Percentiles rank a stretch among this genome's conserved stretches.
Conservation (phyloP, 2,329 filamentous ascomycete species). For the Lachnum nothofagi region DNA sequence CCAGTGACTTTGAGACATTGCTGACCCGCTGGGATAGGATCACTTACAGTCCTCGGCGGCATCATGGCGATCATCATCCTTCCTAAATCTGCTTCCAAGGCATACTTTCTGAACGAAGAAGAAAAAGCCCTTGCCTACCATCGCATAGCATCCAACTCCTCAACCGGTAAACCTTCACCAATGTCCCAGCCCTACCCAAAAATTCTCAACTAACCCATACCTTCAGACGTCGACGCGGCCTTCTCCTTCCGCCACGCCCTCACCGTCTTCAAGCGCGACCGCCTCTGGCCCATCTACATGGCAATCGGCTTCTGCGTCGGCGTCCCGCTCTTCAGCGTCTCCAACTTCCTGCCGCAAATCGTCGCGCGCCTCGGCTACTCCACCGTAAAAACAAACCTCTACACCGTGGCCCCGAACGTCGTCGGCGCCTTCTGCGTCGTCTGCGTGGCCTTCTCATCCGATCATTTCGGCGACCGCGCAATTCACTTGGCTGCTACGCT, state of each 20-base stretch:
- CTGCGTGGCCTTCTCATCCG: constrained; percentile 63
- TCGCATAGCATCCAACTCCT: constrained; percentile 71
- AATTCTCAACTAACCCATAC: background rate
- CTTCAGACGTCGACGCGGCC: constrained; percentile 45
- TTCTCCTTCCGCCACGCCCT: constrained; percentile 34
- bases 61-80: constrained; percentile 57
- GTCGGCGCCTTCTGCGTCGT: constrained; percentile 57
- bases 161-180: background rate
- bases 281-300: constrained; percentile 40
- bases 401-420: constrained; percentile 72
- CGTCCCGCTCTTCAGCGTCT: constrained; percentile 43
- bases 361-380: constrained; percentile 42
- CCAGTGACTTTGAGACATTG: background rate
- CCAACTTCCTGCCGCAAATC: constrained; percentile 49
- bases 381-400: constrained; percentile 62
- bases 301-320: constrained; percentile 50
- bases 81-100: constrained; percentile 52
- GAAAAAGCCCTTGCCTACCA: constrained; percentile 65
- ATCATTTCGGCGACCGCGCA: constrained; percentile 44
- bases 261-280: constrained; percentile 42
- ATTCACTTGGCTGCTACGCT: constrained; percentile 64
- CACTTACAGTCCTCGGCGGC: background rate
- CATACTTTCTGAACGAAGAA: constrained; percentile 58
- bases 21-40: too few relatives aligned
- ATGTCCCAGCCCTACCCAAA: background rate